phyloP scores from a whole-genome alignment of 495 filamentous ascomycete genomes.

The Tetracladium marchalianum region DNA sequence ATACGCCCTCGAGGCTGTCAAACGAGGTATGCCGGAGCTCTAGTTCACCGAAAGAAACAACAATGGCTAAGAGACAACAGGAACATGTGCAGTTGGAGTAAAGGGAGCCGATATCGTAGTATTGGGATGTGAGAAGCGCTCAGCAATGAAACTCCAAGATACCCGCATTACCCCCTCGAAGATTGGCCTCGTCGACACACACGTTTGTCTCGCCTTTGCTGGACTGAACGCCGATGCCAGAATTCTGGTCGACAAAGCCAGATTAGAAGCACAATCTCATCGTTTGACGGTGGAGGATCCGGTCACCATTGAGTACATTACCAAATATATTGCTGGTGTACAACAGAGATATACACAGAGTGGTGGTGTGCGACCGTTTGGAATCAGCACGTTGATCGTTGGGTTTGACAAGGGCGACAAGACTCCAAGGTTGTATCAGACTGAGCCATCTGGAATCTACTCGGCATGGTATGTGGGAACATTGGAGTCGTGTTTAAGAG shows the following conservation, averaged over 20 bases:
- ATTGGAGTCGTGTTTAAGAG: not conserved
- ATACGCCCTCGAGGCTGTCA: slow-evolving; percentile 97
- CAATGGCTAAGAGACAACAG: slow-evolving; percentile 32
- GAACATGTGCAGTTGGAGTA: slow-evolving; percentile 95
- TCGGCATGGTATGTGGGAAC: slow-evolving; percentile 70
- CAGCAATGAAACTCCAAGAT: slow-evolving; percentile 98
- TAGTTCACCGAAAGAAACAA: not conserved
- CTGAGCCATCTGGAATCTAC: slow-evolving; percentile 96
- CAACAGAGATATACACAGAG: slow-evolving; percentile 98
- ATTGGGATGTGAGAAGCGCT: slow-evolving; percentile 94
- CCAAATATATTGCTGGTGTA: slow-evolving; percentile 93
- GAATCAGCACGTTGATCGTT: slow-evolving; percentile 93
- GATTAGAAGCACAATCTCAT: slow-evolving; percentile 94
- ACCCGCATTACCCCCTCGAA: slow-evolving; percentile 98
- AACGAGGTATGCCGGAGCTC: slow-evolving; percentile 59
- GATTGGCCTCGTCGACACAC: slow-evolving; percentile 87
- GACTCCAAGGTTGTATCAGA: slow-evolving; percentile 86
- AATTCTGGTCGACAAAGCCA: slow-evolving; percentile 94
- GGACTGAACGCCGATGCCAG: slow-evolving; percentile 95
- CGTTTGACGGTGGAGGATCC: slow-evolving; percentile 97
- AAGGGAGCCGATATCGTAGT: slow-evolving; percentile 94
- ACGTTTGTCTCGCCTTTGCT: slow-evolving; percentile 94
- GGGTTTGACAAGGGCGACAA: slow-evolving; percentile 91
- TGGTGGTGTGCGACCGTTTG: slow-evolving; percentile 93
- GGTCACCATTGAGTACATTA: slow-evolving; percentile 96